These are phyloP conservation scores for Diaporthe sp. DNA, from an alignment of 2,329 filamentous ascomycete genomes.

Conservation along the genomic window DNA sequence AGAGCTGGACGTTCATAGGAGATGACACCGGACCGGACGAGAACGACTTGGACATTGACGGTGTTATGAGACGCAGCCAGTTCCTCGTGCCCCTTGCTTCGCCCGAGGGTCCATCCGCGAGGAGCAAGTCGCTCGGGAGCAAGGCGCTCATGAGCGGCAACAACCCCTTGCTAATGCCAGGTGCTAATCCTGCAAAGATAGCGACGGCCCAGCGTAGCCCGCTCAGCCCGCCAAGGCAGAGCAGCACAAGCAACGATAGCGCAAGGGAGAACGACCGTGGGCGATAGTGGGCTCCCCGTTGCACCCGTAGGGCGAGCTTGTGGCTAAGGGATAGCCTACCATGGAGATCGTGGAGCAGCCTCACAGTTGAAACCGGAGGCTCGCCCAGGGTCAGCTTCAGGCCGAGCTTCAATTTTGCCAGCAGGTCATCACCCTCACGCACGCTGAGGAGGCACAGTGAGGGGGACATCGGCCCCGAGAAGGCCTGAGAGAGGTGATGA, in stretches of 20 bases:
- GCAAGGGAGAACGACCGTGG: conserved; percentile 2
- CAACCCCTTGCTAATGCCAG: conserved; percentile 29
- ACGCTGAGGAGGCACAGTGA: neutral
- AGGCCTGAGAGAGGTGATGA: neutral
- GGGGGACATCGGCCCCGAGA: neutral
- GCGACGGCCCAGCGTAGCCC: conserved; percentile 23
- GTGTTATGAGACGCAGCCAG: conserved; percentile 30
- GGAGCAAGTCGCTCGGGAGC: conserved; percentile 18
- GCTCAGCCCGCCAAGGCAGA: neutral
- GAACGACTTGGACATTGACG: conserved; percentile 43
- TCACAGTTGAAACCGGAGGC: neutral
- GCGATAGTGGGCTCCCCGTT: conserved; percentile 20
- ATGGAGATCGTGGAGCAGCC: neutral
- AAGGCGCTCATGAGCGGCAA: conserved; percentile 25
- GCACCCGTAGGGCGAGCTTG: neutral
- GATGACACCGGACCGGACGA: conserved; percentile 59
- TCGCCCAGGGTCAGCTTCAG: neutral
- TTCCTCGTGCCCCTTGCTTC: conserved; percentile 25
- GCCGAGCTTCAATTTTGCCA: neutral
- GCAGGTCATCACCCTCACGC: neutral
- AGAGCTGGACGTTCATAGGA: conserved; percentile 93
- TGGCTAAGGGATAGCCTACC: neutral
- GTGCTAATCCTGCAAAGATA: neutral
- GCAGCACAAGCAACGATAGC: neutral
- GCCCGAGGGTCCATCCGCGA: conserved; percentile 2